A percentile compares a stretch with the other conserved stretches of the same genome.
Conservation (phyloP, 805 yeast genomes). For the Metschnikowia cubensis region DNA sequence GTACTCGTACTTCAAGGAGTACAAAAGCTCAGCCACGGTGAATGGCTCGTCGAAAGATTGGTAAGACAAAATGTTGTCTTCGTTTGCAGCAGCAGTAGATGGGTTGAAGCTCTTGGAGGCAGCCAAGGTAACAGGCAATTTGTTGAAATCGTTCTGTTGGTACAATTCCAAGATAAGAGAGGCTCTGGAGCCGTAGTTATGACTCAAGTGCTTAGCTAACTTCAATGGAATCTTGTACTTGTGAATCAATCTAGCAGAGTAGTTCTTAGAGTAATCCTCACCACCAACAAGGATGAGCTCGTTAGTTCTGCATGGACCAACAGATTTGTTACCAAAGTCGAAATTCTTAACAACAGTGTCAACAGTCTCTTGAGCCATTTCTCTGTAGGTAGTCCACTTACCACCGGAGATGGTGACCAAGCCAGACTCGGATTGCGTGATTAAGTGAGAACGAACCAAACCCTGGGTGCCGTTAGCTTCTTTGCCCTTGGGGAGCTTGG, state of each 20-base stretch:
- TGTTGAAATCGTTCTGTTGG: slow-evolving; percentile 49
- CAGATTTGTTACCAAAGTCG: slow-evolving; percentile 32
- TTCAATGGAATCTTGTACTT: slow-evolving; percentile 65
- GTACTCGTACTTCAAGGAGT: slow-evolving; percentile 78
- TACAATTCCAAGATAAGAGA: slow-evolving; percentile 64
- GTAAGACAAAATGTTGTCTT: slow-evolving; percentile 38
- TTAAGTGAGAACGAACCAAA: slow-evolving; percentile 83
- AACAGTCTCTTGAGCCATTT: slow-evolving; percentile 94
- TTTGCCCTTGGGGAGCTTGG: slow-evolving; percentile 43
- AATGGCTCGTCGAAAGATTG: slow-evolving; percentile 72
- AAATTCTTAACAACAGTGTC: slow-evolving; percentile 58
- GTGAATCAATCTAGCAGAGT: slow-evolving; percentile 76
- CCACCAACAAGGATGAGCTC: slow-evolving; percentile 68
- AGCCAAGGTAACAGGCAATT: slow-evolving; percentile 64
- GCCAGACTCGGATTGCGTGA: slow-evolving; percentile 68
- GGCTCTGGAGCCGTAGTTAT: slow-evolving; percentile 87
- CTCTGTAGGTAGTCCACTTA: slow-evolving; percentile 97
- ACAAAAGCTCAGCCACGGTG: slow-evolving; percentile 85
- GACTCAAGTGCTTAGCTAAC: slow-evolving; percentile 77
- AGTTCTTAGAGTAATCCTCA: slow-evolving; percentile 69
- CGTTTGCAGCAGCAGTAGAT: slow-evolving; percentile 22
- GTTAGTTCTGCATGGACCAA: slow-evolving; percentile 50
- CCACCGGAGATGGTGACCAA: slow-evolving; percentile 92
- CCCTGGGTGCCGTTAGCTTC: slow-evolving; percentile 66
- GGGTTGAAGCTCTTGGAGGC: slow-evolving; percentile 29